Evolutionary conservation across 1,284 basidiomycete genomes (phyloP).

Genomic region (Leccinum angustisporum): DNA sequence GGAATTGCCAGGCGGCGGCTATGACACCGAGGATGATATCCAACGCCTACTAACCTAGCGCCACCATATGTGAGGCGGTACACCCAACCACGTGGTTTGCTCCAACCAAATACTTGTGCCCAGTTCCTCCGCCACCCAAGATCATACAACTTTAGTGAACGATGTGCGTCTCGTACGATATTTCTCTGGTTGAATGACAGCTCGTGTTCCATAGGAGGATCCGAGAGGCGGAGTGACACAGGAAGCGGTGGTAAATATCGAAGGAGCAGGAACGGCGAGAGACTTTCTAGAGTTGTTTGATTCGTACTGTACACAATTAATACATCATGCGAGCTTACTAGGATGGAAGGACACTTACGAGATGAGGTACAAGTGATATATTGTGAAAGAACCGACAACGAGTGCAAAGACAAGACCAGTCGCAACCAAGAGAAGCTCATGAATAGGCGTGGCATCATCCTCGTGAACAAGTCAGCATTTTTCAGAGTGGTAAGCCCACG

Average conservation of each 20-base stretch:
- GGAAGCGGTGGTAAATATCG: constrained; percentile 65
- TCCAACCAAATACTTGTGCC: constrained; percentile 64
- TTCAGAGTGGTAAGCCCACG: background rate
- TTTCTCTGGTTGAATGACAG: constrained; percentile 69
- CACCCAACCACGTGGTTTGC: constrained; percentile 48
- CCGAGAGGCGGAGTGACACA: constrained; percentile 49
- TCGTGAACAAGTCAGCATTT: constrained; percentile 28
- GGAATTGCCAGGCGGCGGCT: background rate
- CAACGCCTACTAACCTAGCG: constrained; percentile 47
- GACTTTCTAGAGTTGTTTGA: constrained; percentile 81
- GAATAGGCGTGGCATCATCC: constrained; percentile 68
- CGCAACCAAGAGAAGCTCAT: constrained; percentile 67
- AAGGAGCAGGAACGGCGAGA: constrained; percentile 75
- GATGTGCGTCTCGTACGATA: constrained; percentile 66
- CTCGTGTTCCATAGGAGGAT: constrained; percentile 75
- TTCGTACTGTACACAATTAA: constrained; percentile 60
- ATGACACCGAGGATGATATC: background rate
- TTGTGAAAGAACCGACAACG: constrained; percentile 73
- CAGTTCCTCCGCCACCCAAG: constrained; percentile 75
- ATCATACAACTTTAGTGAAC: constrained; percentile 70
- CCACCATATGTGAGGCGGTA: constrained; percentile 59
- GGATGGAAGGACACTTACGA: constrained; percentile 51
- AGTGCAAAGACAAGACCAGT: constrained; percentile 63
- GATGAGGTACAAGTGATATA: constrained; percentile 80
- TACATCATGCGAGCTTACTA: background rate